These are phyloP conservation scores for Sugiyamaella americana DNA, from an alignment of 805 yeast species.

Conservation along the genomic window DNA sequence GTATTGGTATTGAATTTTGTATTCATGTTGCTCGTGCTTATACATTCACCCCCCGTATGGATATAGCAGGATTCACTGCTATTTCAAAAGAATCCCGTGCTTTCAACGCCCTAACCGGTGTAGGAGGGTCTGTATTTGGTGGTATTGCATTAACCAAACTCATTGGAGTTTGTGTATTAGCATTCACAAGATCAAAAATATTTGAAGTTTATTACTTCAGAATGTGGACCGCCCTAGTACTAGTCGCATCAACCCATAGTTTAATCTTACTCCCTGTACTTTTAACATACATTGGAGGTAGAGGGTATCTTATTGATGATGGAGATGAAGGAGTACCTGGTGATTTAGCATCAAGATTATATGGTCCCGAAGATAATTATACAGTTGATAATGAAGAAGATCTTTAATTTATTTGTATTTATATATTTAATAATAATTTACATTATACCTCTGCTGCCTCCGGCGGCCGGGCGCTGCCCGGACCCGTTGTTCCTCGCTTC, in stretches of 20 bases:
- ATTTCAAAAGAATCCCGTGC: constrained; percentile 33
- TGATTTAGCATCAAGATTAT: constrained; percentile 24
- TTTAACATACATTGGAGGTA: constrained; percentile 59
- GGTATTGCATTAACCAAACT: constrained; percentile 89
- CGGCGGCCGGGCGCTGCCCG: too few species aligned
- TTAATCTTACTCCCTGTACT: constrained; percentile 72
- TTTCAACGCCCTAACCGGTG: constrained; percentile 57
- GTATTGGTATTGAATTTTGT: constrained; percentile 90
- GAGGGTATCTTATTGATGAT: constrained; percentile 40
- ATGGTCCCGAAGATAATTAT: constrained; percentile 7
- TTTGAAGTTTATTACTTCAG: constrained; percentile 89
- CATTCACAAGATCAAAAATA: constrained; percentile 80
- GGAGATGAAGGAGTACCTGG: constrained; percentile 30
- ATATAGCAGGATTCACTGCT: constrained; percentile 26
- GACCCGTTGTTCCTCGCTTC: too few species aligned
- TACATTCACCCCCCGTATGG: constrained; percentile 39
- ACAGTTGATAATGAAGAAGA: neutral
- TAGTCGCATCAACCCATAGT: constrained; percentile 74
- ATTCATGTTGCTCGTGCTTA: constrained; percentile 80
- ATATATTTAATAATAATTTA: too few species aligned
- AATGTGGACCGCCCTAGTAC: constrained; percentile 83
- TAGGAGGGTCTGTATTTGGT: constrained; percentile 86
- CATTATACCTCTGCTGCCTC: too few species aligned
- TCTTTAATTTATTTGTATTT: neutral
- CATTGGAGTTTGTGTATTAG: constrained; percentile 80